Evolutionary conservation across 306 rosid species (phyloP).

Genomic region (Argentina anserina): DNA sequence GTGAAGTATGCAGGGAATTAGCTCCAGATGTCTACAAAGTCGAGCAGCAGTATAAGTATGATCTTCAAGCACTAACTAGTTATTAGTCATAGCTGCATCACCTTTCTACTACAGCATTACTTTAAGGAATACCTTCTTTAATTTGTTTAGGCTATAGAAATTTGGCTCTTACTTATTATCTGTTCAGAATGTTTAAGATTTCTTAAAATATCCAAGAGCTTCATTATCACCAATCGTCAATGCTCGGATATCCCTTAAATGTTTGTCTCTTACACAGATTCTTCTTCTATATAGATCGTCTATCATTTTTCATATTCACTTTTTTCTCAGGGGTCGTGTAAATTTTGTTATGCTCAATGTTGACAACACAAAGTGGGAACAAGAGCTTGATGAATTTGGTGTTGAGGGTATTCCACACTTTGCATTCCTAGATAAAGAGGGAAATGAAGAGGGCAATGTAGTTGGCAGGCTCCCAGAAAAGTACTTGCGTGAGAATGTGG

Average conservation of each 20-base stretch:
- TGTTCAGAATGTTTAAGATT: background rate
- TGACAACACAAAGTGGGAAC: slow-evolving; percentile 97
- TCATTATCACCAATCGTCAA: background rate
- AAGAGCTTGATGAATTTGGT: slow-evolving; percentile 95
- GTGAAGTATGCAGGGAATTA: slow-evolving; percentile 93
- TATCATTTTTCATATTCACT: background rate
- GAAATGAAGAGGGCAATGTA: slow-evolving; percentile 91
- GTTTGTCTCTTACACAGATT: slow-evolving; percentile 3
- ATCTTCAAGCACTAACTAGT: slow-evolving; percentile 11
- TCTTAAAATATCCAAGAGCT: background rate
- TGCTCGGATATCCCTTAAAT: background rate
- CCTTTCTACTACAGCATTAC: slow-evolving; percentile 8
- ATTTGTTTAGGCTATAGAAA: background rate
- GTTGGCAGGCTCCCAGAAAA: slow-evolving; percentile 88
- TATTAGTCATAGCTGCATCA: background rate
- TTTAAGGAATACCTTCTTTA: background rate
- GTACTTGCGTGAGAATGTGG: slow-evolving; percentile 72
- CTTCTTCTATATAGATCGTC: background rate
- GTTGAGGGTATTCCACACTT: slow-evolving; percentile 99
- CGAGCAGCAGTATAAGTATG: slow-evolving; percentile 90
- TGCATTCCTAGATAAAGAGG: slow-evolving; percentile 80
- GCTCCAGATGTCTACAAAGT: slow-evolving; percentile 91
- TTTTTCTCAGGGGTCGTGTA: slow-evolving; percentile 51
- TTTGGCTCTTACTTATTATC: background rate
- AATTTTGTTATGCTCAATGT: slow-evolving; percentile 79